Conservation (phyloP, 306 rosid genomes). For the Trifolium subterraneum region DNA sequence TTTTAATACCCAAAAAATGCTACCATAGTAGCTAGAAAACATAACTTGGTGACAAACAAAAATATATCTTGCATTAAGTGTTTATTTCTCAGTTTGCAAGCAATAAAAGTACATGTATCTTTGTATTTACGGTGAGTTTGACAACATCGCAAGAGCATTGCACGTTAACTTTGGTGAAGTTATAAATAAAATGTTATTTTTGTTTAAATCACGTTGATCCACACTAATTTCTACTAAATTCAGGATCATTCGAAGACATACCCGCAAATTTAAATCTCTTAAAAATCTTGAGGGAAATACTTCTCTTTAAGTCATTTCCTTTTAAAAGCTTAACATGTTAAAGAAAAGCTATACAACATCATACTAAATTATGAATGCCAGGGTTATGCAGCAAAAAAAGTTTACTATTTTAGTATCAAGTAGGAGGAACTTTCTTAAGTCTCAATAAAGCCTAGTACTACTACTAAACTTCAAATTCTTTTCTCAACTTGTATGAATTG, state of each 20-base stretch:
- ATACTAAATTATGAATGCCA: slow-evolving; percentile 31
- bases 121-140: slow-evolving; percentile 26
- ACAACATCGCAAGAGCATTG: no score
- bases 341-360: slow-evolving; percentile 42
- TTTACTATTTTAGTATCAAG: background rate
- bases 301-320: slow-evolving; percentile 39
- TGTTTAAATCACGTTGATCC: no score
- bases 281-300: slow-evolving; percentile 35
- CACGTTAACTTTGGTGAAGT: no score
- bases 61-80: slow-evolving; percentile 25
- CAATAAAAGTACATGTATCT: slow-evolving; percentile 5
- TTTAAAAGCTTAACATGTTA: slow-evolving; percentile 52
- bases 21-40: slow-evolving; percentile 24
- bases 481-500: background rate
- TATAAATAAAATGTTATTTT: no score
- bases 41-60: background rate
- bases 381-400: background rate
- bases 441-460: background rate
- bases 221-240: no score
- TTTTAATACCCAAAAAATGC: slow-evolving; percentile 4
- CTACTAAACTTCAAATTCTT: background rate
- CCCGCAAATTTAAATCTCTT: no score
- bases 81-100: no score
- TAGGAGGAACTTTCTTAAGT: background rate
- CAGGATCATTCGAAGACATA: no score